Base-by-base conservation (phyloP, 768 basidiomycete species). In the Lyophyllum decastes region DNA sequence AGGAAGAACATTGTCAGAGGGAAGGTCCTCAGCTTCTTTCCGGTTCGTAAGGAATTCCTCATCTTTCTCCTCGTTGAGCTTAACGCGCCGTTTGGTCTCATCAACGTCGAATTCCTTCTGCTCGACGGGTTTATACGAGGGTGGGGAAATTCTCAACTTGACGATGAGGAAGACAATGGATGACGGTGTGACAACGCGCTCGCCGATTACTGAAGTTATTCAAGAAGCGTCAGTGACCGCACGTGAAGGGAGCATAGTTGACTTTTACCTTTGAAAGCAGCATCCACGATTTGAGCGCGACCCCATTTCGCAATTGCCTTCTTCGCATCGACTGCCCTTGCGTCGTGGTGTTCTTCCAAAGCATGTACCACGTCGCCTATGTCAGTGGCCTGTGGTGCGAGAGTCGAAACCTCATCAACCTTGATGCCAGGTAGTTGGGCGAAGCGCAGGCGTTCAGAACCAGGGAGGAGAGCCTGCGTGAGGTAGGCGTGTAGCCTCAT, bases 141-240 rank as follows among this genome's bases (percentile, higher is more conserved):
- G 88, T 5, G 86, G 85, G 22, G 79, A 73, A 45, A 97, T 66
- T 17, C 92, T 89, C 19, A 95, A 78, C 71, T 95, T 94, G 71
- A 96, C 82, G 27, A 91, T 79, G 40, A 98, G 83, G 66, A 87
- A 89, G 24, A 97, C 92, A 61, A 98, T 89, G 0, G 96, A 86
- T 2, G 90, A 89, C 0, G 96, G 95, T 0, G 92, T 90, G 34
- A 98, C 85, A 33, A 89, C 73, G 16, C 87, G 87, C 73, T 99
- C 97, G 53, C 92, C 96, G 59, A 94, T 91, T 52, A 99, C 95
- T 94, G 56, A 8, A 43, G 19, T 43, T 3, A 16, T 2, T n/a
- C 17, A 33, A 53, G 27, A 12, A 30, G 17, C 38, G 22, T 35
- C 19, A 55, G 26, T 50, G 5, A 34, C 16, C 0, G 22, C 9